These are phyloP conservation scores for Amanita exitialis DNA, from an alignment of 768 basidiomycete genomes.

Conservation along the genomic window DNA sequence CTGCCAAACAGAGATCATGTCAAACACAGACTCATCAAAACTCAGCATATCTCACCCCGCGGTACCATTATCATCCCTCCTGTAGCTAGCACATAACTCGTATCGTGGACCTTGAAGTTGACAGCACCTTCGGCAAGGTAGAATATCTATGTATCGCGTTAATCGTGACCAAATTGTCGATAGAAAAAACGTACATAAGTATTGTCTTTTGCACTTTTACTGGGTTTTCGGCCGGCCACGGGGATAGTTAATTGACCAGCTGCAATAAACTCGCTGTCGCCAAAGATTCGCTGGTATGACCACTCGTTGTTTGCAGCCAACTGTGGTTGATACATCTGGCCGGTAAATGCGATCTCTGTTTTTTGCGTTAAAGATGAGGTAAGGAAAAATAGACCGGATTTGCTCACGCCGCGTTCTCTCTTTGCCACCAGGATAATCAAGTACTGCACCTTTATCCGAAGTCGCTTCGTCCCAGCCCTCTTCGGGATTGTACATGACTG, in stretches of 20 bases:
- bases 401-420: conserved; percentile 67
- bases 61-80: conserved; percentile 90
- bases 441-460: conserved; percentile 48
- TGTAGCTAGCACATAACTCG: conserved; percentile 64
- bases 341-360: conserved; percentile 73
- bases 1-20: conserved; percentile 25
- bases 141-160: conserved; percentile 26
- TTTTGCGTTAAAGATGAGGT: conserved; percentile 6
- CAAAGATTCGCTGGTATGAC: conserved; percentile 86
- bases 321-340: conserved; percentile 53
- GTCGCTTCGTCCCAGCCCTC: conserved; percentile 88
- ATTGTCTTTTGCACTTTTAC: conserved; percentile 88
- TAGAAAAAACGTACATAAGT: conserved; percentile 29
- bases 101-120: conserved; percentile 74
- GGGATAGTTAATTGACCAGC: conserved; percentile 84
- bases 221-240: conserved; percentile 69
- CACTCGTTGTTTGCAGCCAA: conserved; percentile 57
- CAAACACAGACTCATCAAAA: neutral
- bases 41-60: conserved; percentile 44
- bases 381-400: neutral
- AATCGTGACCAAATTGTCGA: neutral
- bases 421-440: conserved; percentile 51
- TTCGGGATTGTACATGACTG: conserved; percentile 35
- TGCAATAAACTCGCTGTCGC: conserved; percentile 86
- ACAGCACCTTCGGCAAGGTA: conserved; percentile 84